phyloP scores from a whole-genome alignment of 2,329 filamentous ascomycete genomes.

The Calonectria ilicicola region DNA sequence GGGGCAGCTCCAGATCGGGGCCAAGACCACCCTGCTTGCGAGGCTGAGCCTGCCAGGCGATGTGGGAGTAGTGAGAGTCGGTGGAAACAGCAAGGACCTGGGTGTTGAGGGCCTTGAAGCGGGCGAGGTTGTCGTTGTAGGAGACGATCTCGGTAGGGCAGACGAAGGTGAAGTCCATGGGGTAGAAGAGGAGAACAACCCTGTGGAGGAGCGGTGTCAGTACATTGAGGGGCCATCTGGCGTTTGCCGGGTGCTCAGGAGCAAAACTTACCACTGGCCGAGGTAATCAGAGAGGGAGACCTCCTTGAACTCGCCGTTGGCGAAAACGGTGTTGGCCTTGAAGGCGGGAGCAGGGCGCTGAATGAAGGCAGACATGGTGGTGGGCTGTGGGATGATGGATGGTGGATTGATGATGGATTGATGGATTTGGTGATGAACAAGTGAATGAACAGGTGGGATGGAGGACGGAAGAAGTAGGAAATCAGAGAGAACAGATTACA shows the following conservation, averaged over 20 bases:
- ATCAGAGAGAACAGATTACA: neutral
- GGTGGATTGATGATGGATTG: neutral
- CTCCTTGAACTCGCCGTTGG: conserved; percentile 61
- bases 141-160: conserved; percentile 76
- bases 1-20: conserved; percentile 68
- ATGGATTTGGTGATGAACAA: neutral
- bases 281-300: conserved; percentile 57
- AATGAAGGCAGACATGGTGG: conserved; percentile 59
- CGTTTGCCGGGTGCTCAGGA: neutral
- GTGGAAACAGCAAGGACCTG: conserved; percentile 71
- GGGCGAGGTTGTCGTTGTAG: conserved; percentile 70
- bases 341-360: conserved; percentile 62
- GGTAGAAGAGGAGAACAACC: conserved; percentile 75
- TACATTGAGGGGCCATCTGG: neutral
- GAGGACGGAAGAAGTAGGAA: neutral
- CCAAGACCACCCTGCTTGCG: conserved; percentile 73
- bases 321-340: conserved; percentile 62
- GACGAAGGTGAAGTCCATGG: conserved; percentile 77
- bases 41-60: conserved; percentile 69
- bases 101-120: conserved; percentile 70
- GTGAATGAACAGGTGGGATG: neutral
- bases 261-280: conserved; percentile 58
- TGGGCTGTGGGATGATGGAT: conserved; percentile 18
- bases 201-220: conserved; percentile 47
- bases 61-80: conserved; percentile 68